phyloP scores from a whole-genome alignment of 805 yeast species.

The Millerozyma miso region DNA sequence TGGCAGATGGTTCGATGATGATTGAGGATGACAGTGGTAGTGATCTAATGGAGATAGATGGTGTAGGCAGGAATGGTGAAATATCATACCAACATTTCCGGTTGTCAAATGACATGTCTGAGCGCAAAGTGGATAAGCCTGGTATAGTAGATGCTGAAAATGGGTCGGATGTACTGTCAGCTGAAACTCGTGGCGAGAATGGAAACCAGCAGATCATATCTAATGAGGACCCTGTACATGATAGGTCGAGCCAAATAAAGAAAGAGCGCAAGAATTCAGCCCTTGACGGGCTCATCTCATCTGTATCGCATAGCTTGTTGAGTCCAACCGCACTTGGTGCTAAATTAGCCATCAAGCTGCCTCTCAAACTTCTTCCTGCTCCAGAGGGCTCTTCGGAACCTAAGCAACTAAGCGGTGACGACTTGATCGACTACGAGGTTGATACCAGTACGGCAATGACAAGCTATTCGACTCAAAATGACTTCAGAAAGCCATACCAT shows the following conservation, averaged over 20 bases:
- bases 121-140: background rate
- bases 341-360: slow-evolving; percentile 28
- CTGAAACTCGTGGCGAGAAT: slow-evolving; percentile 6
- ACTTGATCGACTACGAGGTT: slow-evolving; percentile 21
- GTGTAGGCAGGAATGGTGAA: background rate
- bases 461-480: slow-evolving; percentile 3
- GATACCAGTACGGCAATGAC: slow-evolving; percentile 15
- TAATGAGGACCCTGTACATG: background rate
- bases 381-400: slow-evolving; percentile 19
- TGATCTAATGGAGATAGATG: background rate
- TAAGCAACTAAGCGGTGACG: slow-evolving; percentile 6
- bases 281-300: slow-evolving; percentile 13
- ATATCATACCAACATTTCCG: background rate
- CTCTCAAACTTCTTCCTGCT: slow-evolving; percentile 25
- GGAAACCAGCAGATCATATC: slow-evolving; percentile 5
- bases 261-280: slow-evolving; percentile 3
- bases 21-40: background rate
- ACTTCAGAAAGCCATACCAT: slow-evolving; percentile 1
- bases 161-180: background rate
- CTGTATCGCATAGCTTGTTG: slow-evolving; percentile 12
- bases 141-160: slow-evolving; percentile 1
- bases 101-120: background rate
- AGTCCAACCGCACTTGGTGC: slow-evolving; percentile 43
- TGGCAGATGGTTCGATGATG: background rate
- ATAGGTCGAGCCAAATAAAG: background rate